Evolutionary conservation across 768 basidiomycete genomes (phyloP), one percentile per base, ranked within the genome.

Genomic region (Naganishia randhawae): DNA sequence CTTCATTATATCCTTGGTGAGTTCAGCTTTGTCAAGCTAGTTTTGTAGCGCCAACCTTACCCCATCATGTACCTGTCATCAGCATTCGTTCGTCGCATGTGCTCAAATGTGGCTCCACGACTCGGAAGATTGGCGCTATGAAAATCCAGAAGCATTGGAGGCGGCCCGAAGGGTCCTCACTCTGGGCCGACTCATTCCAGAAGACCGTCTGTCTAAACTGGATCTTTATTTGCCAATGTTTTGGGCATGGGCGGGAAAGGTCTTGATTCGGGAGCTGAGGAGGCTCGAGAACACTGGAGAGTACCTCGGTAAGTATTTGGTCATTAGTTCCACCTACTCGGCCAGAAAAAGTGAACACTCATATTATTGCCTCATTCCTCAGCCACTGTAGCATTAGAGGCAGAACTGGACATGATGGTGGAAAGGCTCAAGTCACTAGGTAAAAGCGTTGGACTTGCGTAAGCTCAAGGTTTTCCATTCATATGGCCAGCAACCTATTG

Each of bases 261-360:
- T 67, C 19, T 50, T 67, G 41, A 67, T 67, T 55, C 53, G 55
- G 45, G 66, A 67, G 41, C 31, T 67, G 13, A 67, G 55, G 54
- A 39, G 66, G 19, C 45, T 67, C 37, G 41, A 39, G 31, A 42
- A 32, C 33, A 42, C 35, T 14, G 53, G 48, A 11, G 66, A 67
- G 27, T 37, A 55, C 54, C 54, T 67, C 1, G 39, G 66, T 67
- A 33, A 67, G 53, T 17, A 31, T 52, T 8, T 22, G 22, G 16
- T 45, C 16, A 3, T 3, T 17, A 45, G 32, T 33, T 37, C 22
- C 19, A 6, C 19, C n/a, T n/a, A 17, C 3, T 6, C 11, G 3
- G 3, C 14, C 11, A 48, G n/a, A n/a, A n/a, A 11, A 14, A 29
- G 10, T 16, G 22, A 4, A 41, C 27, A 19, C 27, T 41, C 1